A percentile compares a stretch with the other conserved stretches of the same genome.
phyloP scores from a whole-genome alignment of 1,284 basidiomycete genomes.

The Austroboletus rostrupii region DNA sequence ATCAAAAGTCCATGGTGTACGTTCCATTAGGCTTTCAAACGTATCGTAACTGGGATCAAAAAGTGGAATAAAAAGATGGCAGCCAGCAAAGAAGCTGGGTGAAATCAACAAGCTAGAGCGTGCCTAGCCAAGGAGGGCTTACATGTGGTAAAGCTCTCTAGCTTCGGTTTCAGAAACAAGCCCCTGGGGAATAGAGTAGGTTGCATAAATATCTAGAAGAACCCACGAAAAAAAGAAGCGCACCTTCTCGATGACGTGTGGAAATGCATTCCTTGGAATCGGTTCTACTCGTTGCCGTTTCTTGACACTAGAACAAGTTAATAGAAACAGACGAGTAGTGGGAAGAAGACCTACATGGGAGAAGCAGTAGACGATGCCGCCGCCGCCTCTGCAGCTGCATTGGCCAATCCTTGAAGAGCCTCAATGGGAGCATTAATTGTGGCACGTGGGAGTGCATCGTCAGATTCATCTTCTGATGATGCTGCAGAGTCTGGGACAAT shows the following conservation, averaged over 20 bases:
- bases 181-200: conserved; percentile 43
- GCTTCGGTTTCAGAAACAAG: conserved; percentile 75
- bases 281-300: conserved; percentile 87
- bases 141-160: conserved; percentile 81
- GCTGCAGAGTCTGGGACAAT: conserved; percentile 77
- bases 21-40: conserved; percentile 84
- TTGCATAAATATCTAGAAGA: conserved; percentile 2
- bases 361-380: conserved; percentile 54
- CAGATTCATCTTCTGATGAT: conserved; percentile 85
- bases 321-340: conserved; percentile 22
- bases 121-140: conserved; percentile 20
- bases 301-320: conserved; percentile 53
- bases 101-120: conserved; percentile 15
- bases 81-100: conserved; percentile 88
- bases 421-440: conserved; percentile 89
- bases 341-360: conserved; percentile 18
- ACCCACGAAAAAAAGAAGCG: conserved; percentile 1
- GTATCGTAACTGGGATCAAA: conserved; percentile 90
- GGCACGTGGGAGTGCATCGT: conserved; percentile 78
- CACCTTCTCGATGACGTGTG: conserved; percentile 80
- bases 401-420: conserved; percentile 86
- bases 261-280: conserved; percentile 79
- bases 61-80: conserved; percentile 90
- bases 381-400: conserved; percentile 89
- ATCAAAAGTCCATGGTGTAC: conserved; percentile 91